Conservation (phyloP, 306 rosid species). For the Vigna reflexopilosa region DNA sequence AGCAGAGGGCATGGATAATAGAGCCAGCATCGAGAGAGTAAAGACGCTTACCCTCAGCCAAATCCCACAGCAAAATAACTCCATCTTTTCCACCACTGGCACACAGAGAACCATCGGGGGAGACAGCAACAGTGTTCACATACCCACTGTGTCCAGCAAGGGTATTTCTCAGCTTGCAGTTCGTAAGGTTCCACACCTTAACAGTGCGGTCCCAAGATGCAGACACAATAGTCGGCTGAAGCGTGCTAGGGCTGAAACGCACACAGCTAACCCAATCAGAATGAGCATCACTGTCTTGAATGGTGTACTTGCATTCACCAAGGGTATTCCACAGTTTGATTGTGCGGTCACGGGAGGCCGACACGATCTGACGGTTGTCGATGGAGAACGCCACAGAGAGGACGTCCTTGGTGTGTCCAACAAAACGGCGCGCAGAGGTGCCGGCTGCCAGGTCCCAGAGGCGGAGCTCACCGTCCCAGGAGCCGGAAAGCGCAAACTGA, state of each 20-base stretch:
- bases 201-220: conserved; percentile 72
- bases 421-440: conserved; percentile 83
- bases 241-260: conserved; percentile 75
- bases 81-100: conserved; percentile 99
- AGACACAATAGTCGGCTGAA: conserved; percentile 84
- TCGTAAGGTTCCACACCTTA: conserved; percentile 87
- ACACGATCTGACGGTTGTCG: conserved; percentile 98
- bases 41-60: conserved; percentile 93
- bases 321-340: conserved; percentile 98
- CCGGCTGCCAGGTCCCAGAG: conserved; percentile 93
- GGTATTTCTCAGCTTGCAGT: conserved; percentile 82
- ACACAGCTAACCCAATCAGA: conserved; percentile 95
- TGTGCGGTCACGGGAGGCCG: conserved; percentile 96
- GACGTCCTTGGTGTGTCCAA: conserved; percentile 95
- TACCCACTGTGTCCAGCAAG: conserved; percentile 82
- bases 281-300: conserved; percentile 79
- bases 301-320: conserved; percentile 96
- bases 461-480: conserved; percentile 99
- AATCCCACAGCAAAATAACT: conserved; percentile 86
- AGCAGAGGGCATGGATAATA: conserved; percentile 84
- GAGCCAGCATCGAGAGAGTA: conserved; percentile 87
- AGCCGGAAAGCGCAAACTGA: conserved; percentile 97
- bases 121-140: conserved; percentile 95
- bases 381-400: conserved; percentile 93
- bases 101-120: conserved; percentile 91